phyloP scores from a whole-genome alignment of 768 basidiomycete genomes.

The Hericium erinaceus region DNA sequence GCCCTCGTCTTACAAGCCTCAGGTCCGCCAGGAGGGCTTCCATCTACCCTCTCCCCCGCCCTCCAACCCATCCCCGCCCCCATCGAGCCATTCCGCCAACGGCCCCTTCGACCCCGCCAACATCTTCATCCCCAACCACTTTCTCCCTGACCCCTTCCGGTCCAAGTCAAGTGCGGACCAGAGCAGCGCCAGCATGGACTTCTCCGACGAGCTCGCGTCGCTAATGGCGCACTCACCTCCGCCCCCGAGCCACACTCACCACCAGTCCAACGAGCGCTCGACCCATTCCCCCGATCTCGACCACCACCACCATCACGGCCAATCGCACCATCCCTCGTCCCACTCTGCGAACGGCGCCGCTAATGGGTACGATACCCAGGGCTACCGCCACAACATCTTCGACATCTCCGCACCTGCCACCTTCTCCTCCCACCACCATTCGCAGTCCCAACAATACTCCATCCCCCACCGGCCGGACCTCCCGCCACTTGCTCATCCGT shows the following conservation, averaged over 20 bases:
- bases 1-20: conserved; percentile 39
- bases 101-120: conserved; percentile 21
- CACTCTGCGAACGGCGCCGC: conserved; percentile 19
- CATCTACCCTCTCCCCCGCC: conserved; percentile 44
- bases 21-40: conserved; percentile 68
- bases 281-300: conserved; percentile 25
- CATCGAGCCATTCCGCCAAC: conserved; percentile 13
- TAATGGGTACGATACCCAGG: background rate
- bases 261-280: conserved; percentile 32
- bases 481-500: conserved; percentile 14
- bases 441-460: conserved; percentile 22
- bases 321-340: conserved; percentile 22
- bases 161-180: conserved; percentile 29
- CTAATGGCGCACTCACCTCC: conserved; percentile 36
- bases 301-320: conserved; percentile 13
- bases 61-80: conserved; percentile 19
- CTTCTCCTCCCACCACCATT: conserved; percentile 23
- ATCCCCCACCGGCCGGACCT: conserved; percentile 11
- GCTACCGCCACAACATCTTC: conserved; percentile 43
- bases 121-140: conserved; percentile 36
- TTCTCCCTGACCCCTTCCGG: conserved; percentile 46
- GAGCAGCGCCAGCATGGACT: conserved; percentile 30
- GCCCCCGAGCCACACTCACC: conserved; percentile 15
- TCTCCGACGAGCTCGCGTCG: conserved; percentile 58
- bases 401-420: conserved; percentile 45